Percentiles rank a stretch among this genome's conserved stretches.
Conservation (phyloP, 225 moss, liverwort and hornwort genomes). For the Antitrichia curtipendula region DNA sequence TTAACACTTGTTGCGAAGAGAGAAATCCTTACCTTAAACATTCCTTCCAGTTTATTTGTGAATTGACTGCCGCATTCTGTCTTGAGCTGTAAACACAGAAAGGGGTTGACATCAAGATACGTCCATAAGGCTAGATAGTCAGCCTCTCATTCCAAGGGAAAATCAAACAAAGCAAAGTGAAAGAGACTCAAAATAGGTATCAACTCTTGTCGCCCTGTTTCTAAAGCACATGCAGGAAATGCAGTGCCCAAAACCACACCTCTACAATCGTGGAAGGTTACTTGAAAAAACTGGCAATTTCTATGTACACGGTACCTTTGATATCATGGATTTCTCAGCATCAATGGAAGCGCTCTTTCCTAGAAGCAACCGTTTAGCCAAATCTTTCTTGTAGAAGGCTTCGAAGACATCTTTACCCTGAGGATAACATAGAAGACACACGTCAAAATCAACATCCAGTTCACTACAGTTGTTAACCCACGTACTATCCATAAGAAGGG, state of each 20-base stretch:
- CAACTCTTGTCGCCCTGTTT: not conserved
- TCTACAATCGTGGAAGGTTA: not conserved
- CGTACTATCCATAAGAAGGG: not conserved
- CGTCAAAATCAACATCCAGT: not conserved
- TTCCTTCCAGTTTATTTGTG: slow-evolving; percentile 97
- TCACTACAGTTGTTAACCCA: not conserved
- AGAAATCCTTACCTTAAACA: slow-evolving; percentile 69
- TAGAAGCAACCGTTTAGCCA: slow-evolving; percentile 89
- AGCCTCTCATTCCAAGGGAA: not conserved
- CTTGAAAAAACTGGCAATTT: not conserved
- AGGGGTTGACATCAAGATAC: not conserved
- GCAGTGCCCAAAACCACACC: not conserved
- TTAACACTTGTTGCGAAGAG: not conserved
- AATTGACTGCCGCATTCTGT: slow-evolving; percentile 99
- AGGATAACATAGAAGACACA: not conserved
- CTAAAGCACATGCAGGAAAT: not conserved
- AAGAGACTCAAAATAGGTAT: not conserved
- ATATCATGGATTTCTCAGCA: slow-evolving; percentile 99
- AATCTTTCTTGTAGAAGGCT: slow-evolving; percentile 96
- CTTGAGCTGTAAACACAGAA: slow-evolving; percentile 58
- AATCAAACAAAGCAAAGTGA: not conserved
- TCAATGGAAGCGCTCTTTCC: slow-evolving; percentile 99
- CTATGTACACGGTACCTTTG: slow-evolving; percentile 46
- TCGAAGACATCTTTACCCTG: slow-evolving; percentile 99
- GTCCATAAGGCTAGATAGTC: not conserved